A percentile compares a stretch with the other conserved stretches of the same genome.
Evolutionary conservation across 2,329 filamentous ascomycete species (phyloP).

Genomic region (Fusarium sp.): DNA sequence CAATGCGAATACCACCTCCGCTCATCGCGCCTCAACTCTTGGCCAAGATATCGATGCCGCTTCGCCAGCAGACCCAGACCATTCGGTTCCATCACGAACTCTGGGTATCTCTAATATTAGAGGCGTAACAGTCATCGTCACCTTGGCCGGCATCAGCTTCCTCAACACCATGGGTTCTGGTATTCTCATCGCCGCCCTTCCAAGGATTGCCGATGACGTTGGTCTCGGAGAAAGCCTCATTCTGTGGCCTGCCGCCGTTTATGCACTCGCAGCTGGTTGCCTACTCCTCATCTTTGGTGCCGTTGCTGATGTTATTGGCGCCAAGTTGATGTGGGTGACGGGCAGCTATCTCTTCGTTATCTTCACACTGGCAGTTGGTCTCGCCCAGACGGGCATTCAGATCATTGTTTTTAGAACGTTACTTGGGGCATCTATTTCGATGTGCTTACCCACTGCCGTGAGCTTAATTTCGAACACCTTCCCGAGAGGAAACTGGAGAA

Average conservation of each 20-base stretch:
- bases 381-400: conserved; percentile 48
- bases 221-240: conserved; percentile 33
- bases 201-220: conserved; percentile 33
- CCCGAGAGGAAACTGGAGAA: conserved; percentile 48
- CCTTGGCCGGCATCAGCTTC: conserved; percentile 34
- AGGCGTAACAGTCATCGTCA: conserved; percentile 22
- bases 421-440: conserved; percentile 49
- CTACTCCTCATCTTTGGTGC: conserved; percentile 49
- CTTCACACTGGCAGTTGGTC: conserved; percentile 48
- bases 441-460: conserved; percentile 51
- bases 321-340: conserved; percentile 46
- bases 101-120: conserved; percentile 19
- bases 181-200: conserved; percentile 36
- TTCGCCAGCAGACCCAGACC: background rate
- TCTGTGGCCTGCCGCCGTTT: conserved; percentile 38
- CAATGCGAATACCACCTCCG: background rate
- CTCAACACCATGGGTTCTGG: conserved; percentile 42
- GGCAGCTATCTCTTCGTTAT: conserved; percentile 47
- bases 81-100: background rate
- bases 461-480: conserved; percentile 51
- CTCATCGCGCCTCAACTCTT: background rate
- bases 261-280: conserved; percentile 32
- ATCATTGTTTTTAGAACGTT: conserved; percentile 50
- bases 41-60: background rate
- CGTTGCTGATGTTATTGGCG: conserved; percentile 50